These are phyloP conservation scores for Paradendryphiella salina DNA, from an alignment of 2,329 filamentous ascomycete genomes.

Conservation along the genomic window DNA sequence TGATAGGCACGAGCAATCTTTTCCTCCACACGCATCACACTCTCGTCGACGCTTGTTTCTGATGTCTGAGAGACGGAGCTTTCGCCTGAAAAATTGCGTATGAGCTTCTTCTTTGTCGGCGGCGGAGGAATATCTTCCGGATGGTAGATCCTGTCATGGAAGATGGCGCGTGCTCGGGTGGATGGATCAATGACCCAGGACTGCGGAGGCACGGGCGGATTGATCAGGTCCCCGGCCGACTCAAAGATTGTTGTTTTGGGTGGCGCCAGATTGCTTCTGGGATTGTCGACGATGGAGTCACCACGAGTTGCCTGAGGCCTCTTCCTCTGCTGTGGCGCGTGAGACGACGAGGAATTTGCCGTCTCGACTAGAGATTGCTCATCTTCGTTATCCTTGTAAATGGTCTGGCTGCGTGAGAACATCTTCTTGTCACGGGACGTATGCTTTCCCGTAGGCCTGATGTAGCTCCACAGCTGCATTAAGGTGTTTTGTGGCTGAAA, in stretches of 20 bases:
- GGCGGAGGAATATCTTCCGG: conserved; percentile 89
- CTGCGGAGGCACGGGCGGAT: conserved; percentile 79
- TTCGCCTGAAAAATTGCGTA: conserved; percentile 46
- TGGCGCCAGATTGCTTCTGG: conserved; percentile 64
- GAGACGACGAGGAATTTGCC: conserved; percentile 18
- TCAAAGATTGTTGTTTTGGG: conserved; percentile 94
- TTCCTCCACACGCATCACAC: conserved; percentile 88
- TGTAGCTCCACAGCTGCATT: conserved; percentile 69
- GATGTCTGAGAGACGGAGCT: conserved; percentile 32
- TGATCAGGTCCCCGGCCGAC: conserved; percentile 87
- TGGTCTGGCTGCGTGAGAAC: conserved; percentile 48
- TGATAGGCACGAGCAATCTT: conserved; percentile 98
- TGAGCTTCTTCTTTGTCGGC: conserved; percentile 54
- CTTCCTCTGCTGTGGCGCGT: conserved; percentile 31
- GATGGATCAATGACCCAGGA: conserved; percentile 84
- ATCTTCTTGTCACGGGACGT: conserved; percentile 69
- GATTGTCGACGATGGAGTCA: conserved; percentile 55
- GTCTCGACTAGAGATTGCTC: conserved; percentile 9
- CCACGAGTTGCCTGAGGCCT: conserved; percentile 54
- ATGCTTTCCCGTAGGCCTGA: conserved; percentile 66
- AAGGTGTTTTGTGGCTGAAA: conserved; percentile 48
- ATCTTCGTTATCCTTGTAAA: conserved; percentile 30
- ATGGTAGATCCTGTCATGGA: conserved; percentile 95
- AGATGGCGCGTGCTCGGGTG: conserved; percentile 83
- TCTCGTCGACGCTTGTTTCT: conserved; percentile 48